Base-by-base conservation (phyloP, 495 filamentous ascomycete species). In the Barbatosphaeria neglecta region DNA sequence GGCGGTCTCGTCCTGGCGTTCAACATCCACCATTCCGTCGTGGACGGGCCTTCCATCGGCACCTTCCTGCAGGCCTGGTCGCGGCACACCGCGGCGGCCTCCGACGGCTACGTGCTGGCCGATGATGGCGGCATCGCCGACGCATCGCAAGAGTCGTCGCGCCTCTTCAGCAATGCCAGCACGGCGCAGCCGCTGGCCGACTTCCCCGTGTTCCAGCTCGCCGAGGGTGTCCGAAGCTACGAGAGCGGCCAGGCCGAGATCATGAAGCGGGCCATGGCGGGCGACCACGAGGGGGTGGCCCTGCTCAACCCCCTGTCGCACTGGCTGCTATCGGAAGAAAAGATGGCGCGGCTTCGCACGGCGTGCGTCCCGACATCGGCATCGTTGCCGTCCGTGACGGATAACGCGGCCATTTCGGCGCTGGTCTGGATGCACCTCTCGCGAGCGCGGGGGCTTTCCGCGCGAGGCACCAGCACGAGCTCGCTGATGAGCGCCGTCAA, bases 401-500 rank as follows among this genome's bases (percentile, higher is more conserved):
- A 33, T 16, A 37, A 45, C 37, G 44, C 44, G 19, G 37, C 44
- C 19, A 33, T 45, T 16, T 45, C 44, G 20, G 44, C 44, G 19
- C 44, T 45, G 20, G 37, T 45, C 28, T 45, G 44, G 44, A 45
- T 22, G 13, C 28, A 45, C 15, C 20, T 45, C 17, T 37, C 17
- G 13, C 24, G 31, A 31, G 44, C 44, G 8, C 44, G 44, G 10
- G 15, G 25, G 20, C 44, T 45, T 5, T 37, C 44, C 13, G 44
- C 22, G 44, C 33, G 24, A 23, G 19, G 24, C 11, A 22, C 37
- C 31, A 16, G 19, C 31, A 23, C 28, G 17, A 45, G 44, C 44
- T 45, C 44, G 31, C 44, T 45, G 22, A 13, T 45, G 10, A 45
- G 31, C 23, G 33, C 44, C 15, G 44, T 45, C 18, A 45, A 45